A percentile compares a stretch with the other conserved stretches of the same genome.
Conservation (phyloP, 768 basidiomycete species). For the Lactarius sp. region DNA sequence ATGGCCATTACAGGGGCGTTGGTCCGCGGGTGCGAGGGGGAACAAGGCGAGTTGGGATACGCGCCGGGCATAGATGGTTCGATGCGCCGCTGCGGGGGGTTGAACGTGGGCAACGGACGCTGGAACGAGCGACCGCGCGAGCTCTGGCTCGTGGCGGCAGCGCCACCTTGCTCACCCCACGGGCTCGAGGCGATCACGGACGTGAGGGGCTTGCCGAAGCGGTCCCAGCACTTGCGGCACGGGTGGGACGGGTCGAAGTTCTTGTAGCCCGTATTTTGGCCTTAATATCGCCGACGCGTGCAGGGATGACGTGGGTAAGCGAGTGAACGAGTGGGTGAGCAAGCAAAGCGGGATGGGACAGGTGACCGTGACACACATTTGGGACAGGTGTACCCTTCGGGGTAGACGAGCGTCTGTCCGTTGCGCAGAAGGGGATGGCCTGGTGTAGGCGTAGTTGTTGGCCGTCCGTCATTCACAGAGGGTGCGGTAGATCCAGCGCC, state of each 20-base stretch:
- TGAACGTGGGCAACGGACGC: constrained; percentile 24
- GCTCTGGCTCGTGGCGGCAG: background rate
- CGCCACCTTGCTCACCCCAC: constrained; percentile 30
- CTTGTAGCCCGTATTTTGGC: constrained; percentile 73
- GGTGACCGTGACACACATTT: constrained; percentile 52
- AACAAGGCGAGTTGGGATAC: background rate
- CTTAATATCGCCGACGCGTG: constrained; percentile 35
- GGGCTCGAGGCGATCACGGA: constrained; percentile 56
- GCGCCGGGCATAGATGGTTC: background rate
- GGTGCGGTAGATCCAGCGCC: constrained; percentile 5
- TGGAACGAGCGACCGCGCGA: constrained; percentile 20
- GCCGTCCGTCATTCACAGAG: constrained; percentile 48
- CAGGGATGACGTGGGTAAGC: background rate
- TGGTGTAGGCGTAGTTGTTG: constrained; percentile 55
- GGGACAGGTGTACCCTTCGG: constrained; percentile 51
- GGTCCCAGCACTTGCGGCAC: constrained; percentile 71
- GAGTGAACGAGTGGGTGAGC: background rate
- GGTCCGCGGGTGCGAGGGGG: background rate
- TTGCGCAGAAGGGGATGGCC: constrained; percentile 64
- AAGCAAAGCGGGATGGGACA: background rate
- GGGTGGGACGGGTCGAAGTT: constrained; percentile 59
- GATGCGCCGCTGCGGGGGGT: constrained; percentile 12
- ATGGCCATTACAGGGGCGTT: constrained; percentile 21
- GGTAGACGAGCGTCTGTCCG: constrained; percentile 66
- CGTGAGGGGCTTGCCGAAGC: constrained; percentile 55